Percentiles rank a stretch among this genome's conserved stretches.
phyloP scores from a whole-genome alignment of 2,329 filamentous ascomycete species.

The Bretziella fagacearum region DNA sequence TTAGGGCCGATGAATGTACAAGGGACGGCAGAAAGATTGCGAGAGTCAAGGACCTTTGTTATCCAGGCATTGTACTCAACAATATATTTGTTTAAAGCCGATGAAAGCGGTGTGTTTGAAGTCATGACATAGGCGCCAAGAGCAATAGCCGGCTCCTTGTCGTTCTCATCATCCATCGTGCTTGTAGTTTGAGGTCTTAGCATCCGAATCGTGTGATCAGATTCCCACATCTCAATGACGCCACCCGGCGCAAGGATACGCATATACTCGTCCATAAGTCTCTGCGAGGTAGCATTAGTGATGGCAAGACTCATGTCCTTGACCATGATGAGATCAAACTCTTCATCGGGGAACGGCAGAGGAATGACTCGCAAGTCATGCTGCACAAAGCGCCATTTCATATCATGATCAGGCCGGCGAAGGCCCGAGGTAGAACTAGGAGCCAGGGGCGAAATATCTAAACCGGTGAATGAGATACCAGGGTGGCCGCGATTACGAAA shows the following conservation, averaged over 20 bases:
- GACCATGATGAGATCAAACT: constrained; percentile 78
- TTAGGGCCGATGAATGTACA: constrained; percentile 63
- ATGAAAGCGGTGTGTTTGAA: constrained; percentile 63
- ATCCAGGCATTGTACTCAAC: constrained; percentile 75
- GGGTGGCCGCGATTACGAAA: constrained; percentile 51
- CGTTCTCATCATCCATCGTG: constrained; percentile 29
- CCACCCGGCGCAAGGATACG: constrained; percentile 65
- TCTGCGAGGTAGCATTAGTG: constrained; percentile 40
- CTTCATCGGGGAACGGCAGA: constrained; percentile 59
- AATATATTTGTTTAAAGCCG: constrained; percentile 65
- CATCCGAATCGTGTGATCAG: constrained; percentile 69
- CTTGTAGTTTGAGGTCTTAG: constrained; percentile 58
- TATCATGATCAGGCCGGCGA: constrained; percentile 45
- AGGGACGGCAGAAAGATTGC: constrained; percentile 55
- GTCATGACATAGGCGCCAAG: constrained; percentile 73
- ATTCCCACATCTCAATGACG: constrained; percentile 75
- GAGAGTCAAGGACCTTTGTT: constrained; percentile 53
- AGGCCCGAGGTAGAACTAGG: constrained; percentile 22
- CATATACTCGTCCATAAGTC: constrained; percentile 51
- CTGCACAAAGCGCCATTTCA: constrained; percentile 78
- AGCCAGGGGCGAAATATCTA: constrained; percentile 64
- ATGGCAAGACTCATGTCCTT: constrained; percentile 61
- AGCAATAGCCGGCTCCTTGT: constrained; percentile 46
- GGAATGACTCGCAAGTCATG: constrained; percentile 65
- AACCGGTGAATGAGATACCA: constrained; percentile 60